A percentile compares a stretch with the other conserved stretches of the same genome.
phyloP scores from a whole-genome alignment of 768 basidiomycete species.

The Auriscalpium vulgare region DNA sequence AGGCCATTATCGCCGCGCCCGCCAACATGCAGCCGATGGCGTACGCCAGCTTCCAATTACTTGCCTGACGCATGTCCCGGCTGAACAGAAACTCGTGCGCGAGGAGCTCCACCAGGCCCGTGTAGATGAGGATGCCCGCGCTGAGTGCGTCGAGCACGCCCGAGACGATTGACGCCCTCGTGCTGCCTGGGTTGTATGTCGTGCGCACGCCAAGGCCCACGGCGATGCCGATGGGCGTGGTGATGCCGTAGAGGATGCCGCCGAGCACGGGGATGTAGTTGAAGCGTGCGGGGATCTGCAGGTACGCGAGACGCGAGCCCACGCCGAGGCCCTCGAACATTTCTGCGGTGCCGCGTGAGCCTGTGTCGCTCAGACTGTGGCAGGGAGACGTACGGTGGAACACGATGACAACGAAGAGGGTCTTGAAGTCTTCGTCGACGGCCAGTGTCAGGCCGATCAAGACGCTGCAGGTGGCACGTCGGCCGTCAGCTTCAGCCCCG shows the following conservation, averaged over 20 bases:
- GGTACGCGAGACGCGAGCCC: slow-evolving; percentile 79
- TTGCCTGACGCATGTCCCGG: slow-evolving; percentile 69
- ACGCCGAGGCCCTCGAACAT: slow-evolving; percentile 92
- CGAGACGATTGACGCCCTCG: slow-evolving; percentile 72
- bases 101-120: slow-evolving; percentile 82
- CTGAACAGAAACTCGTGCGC: slow-evolving; percentile 95
- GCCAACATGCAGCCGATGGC: slow-evolving; percentile 65
- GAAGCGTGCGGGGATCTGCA: slow-evolving; percentile 52
- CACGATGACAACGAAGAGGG: slow-evolving; percentile 83
- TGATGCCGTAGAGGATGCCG: slow-evolving; percentile 62
- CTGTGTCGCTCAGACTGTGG: not conserved
- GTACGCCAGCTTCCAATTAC: slow-evolving; percentile 58
- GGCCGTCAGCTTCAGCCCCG: too few species aligned
- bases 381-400: slow-evolving; percentile 71
- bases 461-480: slow-evolving; percentile 34
- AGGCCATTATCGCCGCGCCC: slow-evolving; percentile 81
- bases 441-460: slow-evolving; percentile 88
- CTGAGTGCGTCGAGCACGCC: slow-evolving; percentile 82
- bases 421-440: slow-evolving; percentile 67
- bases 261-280: slow-evolving; percentile 49
- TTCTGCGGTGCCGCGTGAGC: slow-evolving; percentile 42
- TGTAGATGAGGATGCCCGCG: slow-evolving; percentile 83
- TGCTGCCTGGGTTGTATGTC: slow-evolving; percentile 75
- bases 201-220: slow-evolving; percentile 66
- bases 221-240: slow-evolving; percentile 86